Conservation (phyloP, 106 monocot genomes). For the Gastrodia elata region DNA sequence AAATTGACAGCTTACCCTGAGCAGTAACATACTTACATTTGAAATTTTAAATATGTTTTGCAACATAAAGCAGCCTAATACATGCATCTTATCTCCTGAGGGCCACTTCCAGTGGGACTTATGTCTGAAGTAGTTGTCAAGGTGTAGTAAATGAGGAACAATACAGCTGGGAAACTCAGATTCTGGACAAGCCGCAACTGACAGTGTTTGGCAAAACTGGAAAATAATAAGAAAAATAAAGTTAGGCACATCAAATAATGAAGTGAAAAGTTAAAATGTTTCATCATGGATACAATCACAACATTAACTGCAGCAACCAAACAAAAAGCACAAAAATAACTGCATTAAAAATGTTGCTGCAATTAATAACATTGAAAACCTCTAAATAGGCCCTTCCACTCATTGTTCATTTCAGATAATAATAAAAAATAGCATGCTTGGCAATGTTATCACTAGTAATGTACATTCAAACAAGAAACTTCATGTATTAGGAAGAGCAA, state of each 20-base stretch:
- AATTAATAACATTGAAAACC: background rate
- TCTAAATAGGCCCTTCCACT: background rate
- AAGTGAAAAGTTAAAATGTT: background rate
- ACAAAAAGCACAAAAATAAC: background rate
- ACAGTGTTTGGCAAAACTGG: slow-evolving; percentile 62
- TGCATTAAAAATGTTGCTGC: too few species aligned
- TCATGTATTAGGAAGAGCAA: background rate
- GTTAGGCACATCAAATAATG: background rate
- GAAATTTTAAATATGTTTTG: slow-evolving; percentile 74
- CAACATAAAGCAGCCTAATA: slow-evolving; percentile 82
- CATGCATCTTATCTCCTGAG: slow-evolving; percentile 57
- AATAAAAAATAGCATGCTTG: background rate
- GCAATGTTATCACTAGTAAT: background rate
- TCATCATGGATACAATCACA: background rate
- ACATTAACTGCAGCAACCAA: background rate
- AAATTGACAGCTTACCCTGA: background rate
- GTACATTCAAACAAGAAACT: background rate
- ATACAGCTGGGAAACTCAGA: slow-evolving; percentile 31
- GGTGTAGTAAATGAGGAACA: slow-evolving; percentile 67
- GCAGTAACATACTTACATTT: slow-evolving; percentile 37
- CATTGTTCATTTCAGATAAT: background rate
- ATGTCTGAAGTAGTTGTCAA: slow-evolving; percentile 59
- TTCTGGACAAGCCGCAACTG: slow-evolving; percentile 46
- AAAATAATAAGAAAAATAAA: slow-evolving; percentile 8
- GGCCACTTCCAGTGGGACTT: slow-evolving; percentile 76